phyloP scores from a whole-genome alignment of 2,329 filamentous ascomycete species.

The Fusarium mangiferae region DNA sequence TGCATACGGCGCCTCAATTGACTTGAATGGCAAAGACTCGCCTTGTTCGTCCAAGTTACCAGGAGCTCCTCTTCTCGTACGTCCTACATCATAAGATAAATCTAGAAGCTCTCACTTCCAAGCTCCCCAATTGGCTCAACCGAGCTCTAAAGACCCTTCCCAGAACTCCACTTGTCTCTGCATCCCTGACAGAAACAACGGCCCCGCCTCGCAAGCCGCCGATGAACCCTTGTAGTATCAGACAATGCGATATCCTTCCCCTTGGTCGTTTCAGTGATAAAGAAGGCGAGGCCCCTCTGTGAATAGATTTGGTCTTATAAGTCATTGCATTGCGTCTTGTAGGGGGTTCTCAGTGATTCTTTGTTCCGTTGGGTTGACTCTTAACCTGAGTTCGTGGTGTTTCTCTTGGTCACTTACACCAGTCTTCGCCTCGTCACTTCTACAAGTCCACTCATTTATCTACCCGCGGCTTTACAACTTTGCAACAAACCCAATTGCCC shows the following conservation, averaged over 20 bases:
- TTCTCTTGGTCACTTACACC: conserved; percentile 18
- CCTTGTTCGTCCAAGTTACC: neutral
- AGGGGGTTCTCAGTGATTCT: neutral
- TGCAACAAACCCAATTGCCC: conserved; percentile 27
- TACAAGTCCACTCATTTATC: neutral
- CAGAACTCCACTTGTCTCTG: conserved; percentile 11
- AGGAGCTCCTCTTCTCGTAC: conserved; percentile 20
- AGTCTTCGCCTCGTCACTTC: neutral
- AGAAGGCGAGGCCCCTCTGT: conserved; percentile 7
- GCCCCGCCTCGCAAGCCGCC: conserved; percentile 38
- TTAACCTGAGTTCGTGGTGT: neutral
- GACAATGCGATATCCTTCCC: conserved; percentile 22
- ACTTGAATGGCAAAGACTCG: neutral
- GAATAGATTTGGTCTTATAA: neutral
- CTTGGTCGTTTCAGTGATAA: conserved; percentile 28
- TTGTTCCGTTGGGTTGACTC: neutral
- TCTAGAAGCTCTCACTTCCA: neutral
- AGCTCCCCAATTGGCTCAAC: conserved; percentile 28
- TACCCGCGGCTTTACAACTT: neutral
- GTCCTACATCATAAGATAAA: conserved; percentile 28
- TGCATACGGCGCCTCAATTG: neutral
- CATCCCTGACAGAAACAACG: conserved; percentile 32
- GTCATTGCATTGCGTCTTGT: neutral
- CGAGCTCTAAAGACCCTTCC: conserved; percentile 8
- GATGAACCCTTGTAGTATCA: conserved; percentile 29